Conservation (phyloP, 768 basidiomycete species). For the Scleroderma citrinum region DNA sequence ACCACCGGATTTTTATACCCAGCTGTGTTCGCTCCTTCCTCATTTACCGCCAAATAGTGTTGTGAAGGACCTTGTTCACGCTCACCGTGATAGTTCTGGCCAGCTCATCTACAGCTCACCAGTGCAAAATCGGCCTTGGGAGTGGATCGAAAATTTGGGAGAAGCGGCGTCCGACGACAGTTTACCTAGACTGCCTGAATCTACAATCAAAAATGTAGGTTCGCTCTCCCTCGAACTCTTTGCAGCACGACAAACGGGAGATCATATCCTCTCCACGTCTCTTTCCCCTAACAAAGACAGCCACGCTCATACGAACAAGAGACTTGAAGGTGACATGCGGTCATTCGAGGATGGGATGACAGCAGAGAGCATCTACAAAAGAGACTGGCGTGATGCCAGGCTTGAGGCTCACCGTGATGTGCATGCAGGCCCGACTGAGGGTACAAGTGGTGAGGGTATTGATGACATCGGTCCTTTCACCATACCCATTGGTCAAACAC, state of each 20-base stretch:
- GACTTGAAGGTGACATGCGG: conserved; percentile 41
- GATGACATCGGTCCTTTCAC: conserved; percentile 28
- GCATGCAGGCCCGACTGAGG: conserved; percentile 6
- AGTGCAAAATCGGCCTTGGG: conserved; percentile 77
- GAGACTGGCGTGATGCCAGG: conserved; percentile 76
- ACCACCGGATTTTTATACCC: conserved; percentile 52
- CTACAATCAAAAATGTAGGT: conserved; percentile 56
- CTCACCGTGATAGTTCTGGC: conserved; percentile 51
- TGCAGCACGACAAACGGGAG: conserved; percentile 58
- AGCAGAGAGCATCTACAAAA: conserved; percentile 57
- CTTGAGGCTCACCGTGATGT: conserved; percentile 22
- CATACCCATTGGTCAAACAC: conserved; percentile 15
- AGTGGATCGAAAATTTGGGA: conserved; percentile 79
- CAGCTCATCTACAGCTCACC: conserved; percentile 42
- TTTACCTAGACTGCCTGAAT: conserved; percentile 35
- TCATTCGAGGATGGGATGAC: conserved; percentile 61
- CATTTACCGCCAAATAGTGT: conserved; percentile 44
- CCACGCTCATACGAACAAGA: conserved; percentile 4
- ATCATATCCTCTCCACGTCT: conserved; percentile 31
- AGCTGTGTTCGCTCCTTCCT: conserved; percentile 54
- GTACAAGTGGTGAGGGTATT: conserved; percentile 18
- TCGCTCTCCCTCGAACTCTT: conserved; percentile 73
- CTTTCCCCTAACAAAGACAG: conserved; percentile 13
- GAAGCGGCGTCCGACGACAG: conserved; percentile 37
- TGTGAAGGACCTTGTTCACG: conserved; percentile 54